A percentile compares a stretch with the other conserved stretches of the same genome.
Conservation (phyloP, 306 rosid genomes). For the Sechiopsis laciniata region DNA sequence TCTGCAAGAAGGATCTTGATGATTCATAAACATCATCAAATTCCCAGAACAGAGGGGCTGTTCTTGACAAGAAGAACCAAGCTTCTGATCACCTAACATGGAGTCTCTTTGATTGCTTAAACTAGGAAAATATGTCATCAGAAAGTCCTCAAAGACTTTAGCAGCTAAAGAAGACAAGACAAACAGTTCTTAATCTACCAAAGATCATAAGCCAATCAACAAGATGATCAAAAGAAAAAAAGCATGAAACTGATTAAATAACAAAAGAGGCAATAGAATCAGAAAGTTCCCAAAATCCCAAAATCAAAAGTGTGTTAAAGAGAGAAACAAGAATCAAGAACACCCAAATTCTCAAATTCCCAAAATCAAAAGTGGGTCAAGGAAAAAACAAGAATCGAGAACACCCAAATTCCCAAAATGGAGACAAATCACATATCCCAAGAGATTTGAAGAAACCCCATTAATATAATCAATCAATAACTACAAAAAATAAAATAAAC, state of each 20-base stretch:
- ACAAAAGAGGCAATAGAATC: slow-evolving; percentile 1
- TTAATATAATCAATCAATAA: neutral
- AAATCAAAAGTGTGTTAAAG: too few species aligned
- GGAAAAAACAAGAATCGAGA: neutral
- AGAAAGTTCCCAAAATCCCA: neutral
- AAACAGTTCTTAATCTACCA: neutral
- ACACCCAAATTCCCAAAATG: slow-evolving; percentile 31
- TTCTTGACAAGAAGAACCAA: slow-evolving; percentile 35
- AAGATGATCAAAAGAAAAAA: too few species aligned
- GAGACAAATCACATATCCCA: slow-evolving; percentile 54
- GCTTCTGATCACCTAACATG: slow-evolving; percentile 36
- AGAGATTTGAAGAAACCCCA: slow-evolving; percentile 29
- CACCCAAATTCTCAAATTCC: neutral
- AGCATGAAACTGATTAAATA: neutral
- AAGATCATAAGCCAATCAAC: neutral
- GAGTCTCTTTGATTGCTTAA: slow-evolving; percentile 34
- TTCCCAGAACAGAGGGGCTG: slow-evolving; percentile 29
- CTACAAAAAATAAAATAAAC: too few species aligned
- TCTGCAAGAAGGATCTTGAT: slow-evolving; percentile 53
- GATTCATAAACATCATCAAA: slow-evolving; percentile 54
- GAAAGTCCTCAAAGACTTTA: neutral
- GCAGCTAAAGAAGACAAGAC: neutral
- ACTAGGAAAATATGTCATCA: slow-evolving; percentile 36
- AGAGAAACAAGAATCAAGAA: neutral
- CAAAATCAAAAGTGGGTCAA: too few species aligned